Conservation (phyloP, 192 early-diverging fungal species). For the Coemansia nantahalensis region DNA sequence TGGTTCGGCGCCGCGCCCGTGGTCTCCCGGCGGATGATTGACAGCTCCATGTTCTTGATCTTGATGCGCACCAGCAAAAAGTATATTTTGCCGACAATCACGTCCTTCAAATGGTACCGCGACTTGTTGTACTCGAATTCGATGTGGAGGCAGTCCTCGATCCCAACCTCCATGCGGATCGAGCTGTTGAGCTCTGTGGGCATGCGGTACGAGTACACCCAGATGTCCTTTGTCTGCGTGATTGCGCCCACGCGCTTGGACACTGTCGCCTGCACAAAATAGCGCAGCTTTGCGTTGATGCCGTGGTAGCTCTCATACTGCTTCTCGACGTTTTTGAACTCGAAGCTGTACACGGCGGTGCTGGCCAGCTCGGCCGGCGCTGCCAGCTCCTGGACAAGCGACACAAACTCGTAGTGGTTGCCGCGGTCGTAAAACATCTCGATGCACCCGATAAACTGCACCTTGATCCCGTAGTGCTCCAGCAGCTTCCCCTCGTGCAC, state of each 20-base stretch:
- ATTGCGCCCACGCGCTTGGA: constrained; percentile 84
- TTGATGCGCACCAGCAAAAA: constrained; percentile 99
- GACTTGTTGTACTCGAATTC: constrained; percentile 99
- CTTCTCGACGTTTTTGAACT: constrained; percentile 99
- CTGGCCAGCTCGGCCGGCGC: constrained; percentile 87
- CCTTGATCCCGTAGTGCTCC: constrained; percentile 98
- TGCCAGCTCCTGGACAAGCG: constrained; percentile 91
- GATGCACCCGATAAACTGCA: constrained; percentile 97
- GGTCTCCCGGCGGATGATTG: constrained; percentile 95
- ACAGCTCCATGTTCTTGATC: constrained; percentile 99
- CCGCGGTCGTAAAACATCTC: constrained; percentile 96
- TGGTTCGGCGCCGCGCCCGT: constrained; percentile 96
- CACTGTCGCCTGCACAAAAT: constrained; percentile 94
- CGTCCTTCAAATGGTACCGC: constrained; percentile 97
- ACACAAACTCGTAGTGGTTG: constrained; percentile 93
- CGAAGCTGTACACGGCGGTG: constrained; percentile 84
- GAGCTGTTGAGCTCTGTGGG: constrained; percentile 84
- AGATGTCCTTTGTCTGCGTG: constrained; percentile 90
- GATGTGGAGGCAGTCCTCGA: constrained; percentile 98
- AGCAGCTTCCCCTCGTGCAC: constrained; percentile 85
- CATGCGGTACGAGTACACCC: constrained; percentile 97
- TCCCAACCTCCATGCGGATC: constrained; percentile 99
- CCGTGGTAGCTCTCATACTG: constrained; percentile 98
- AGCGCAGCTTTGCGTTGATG: constrained; percentile 96
- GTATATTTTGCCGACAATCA: constrained; percentile 99